phyloP scores from a whole-genome alignment of 148 eudicot genomes.

The Fallopia convolvulus region DNA sequence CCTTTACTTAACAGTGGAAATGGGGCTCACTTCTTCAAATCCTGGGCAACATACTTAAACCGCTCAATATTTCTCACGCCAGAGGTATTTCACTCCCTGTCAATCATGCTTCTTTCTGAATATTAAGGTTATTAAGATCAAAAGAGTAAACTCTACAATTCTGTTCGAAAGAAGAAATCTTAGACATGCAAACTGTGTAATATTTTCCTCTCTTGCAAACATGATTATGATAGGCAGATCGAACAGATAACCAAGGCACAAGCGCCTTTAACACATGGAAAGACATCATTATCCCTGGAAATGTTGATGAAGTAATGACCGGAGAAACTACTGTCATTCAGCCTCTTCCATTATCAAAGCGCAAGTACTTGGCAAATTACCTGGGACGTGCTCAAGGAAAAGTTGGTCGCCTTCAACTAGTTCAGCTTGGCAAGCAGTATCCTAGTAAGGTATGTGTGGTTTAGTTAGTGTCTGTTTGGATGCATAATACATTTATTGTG shows the following conservation, averaged over 20 bases:
- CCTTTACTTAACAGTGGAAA: constrained; percentile 36
- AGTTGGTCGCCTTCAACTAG: constrained; percentile 64
- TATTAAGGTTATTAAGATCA: too few species aligned
- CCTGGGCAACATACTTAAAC: constrained; percentile 74
- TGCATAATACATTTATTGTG: too few species aligned
- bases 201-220: background rate
- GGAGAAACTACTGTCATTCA: constrained; percentile 41
- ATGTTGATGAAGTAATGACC: constrained; percentile 91
- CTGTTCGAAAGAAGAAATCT: background rate
- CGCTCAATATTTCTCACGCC: constrained; percentile 90
- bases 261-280: constrained; percentile 94
- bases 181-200: background rate
- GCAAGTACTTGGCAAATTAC: constrained; percentile 80
- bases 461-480: background rate
- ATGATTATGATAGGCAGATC: constrained; percentile 63
- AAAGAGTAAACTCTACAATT: too few species aligned
- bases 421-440: constrained; percentile 68
- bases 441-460: constrained; percentile 55
- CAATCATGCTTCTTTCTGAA: background rate
- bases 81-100: constrained; percentile 44
- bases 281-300: constrained; percentile 90
- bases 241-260: constrained; percentile 83
- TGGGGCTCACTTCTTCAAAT: constrained; percentile 90
- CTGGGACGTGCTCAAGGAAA: constrained; percentile 84
- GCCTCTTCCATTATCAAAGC: constrained; percentile 66